Evolutionary conservation across 2,329 filamentous ascomycete species (phyloP), one percentile per base, ranked within the genome.

Genomic region (Aspergillus fructus): DNA sequence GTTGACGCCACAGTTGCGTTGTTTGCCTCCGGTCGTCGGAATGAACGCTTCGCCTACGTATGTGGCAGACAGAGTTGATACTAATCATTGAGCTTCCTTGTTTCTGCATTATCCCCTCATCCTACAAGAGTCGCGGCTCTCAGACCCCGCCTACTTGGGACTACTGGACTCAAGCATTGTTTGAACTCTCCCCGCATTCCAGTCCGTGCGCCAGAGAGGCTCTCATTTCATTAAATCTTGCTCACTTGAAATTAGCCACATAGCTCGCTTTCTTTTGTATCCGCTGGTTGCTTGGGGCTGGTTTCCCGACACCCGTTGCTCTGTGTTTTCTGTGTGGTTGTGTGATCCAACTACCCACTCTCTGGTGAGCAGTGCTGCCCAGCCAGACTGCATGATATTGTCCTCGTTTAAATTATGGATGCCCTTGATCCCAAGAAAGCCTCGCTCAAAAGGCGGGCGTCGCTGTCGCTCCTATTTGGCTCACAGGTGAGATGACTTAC

Each of bases 171-270:
- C 23, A 27, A 48, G 23, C 50, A 51, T 57, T 47, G 39, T 54
- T 60, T 45, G 9, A 30, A 30, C 40, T 50, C 42, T 21, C 60
- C 60, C 58, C 60, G 55, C 62, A 64, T 64, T 64, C 62, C 61
- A 60, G 39, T 24, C 52, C 55, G 62, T 55, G 41, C 55, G 58
- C 48, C 42, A 51, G 53, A 54, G 53, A 46, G 53, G 47, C 23
- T 39, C 19, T 49, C 48, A 34, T 42, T 55, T 48, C 11, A 34
- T 27, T 30, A 2, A 4, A 3, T 50, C 48, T 45, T 45, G 24
- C 23, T 24, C 42, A 27, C 23, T n/a, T 43, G 21, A 5, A 42
- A 48, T 58, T 49, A 42, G 39, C 23, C 15, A 42, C 46, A 50
- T 53, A 50, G 46, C 49, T 56, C 53, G 39, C 24, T 52, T 56